Conservation (phyloP, 768 basidiomycete genomes). For the Leccinum truebloodii region DNA sequence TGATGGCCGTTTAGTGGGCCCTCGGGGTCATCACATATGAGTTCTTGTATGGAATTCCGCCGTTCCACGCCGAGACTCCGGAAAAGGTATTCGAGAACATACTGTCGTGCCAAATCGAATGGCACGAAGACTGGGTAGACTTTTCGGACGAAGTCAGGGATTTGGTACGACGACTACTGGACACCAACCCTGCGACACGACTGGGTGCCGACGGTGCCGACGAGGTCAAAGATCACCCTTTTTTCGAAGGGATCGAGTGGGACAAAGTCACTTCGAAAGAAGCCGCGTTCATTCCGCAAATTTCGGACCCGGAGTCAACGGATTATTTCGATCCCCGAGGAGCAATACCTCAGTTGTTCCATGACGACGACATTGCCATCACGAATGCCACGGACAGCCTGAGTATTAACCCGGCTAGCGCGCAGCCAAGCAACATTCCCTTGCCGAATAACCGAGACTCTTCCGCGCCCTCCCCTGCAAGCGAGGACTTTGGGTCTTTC, state of each 20-base stretch:
- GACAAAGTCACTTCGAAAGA: slow-evolving; percentile 84
- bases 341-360: slow-evolving; percentile 86
- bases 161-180: slow-evolving; percentile 87
- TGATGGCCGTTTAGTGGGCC: slow-evolving; percentile 74
- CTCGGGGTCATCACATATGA: slow-evolving; percentile 98
- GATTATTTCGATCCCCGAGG: slow-evolving; percentile 99
- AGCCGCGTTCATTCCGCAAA: slow-evolving; percentile 94
- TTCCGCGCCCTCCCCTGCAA: slow-evolving; percentile 52
- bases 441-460: slow-evolving; percentile 41
- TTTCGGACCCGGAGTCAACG: slow-evolving; percentile 96
- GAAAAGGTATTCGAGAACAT: slow-evolving; percentile 99
- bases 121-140: slow-evolving; percentile 94
- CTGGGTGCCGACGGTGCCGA: slow-evolving; percentile 86
- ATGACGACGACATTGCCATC: slow-evolving; percentile 77
- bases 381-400: slow-evolving; percentile 49
- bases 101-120: slow-evolving; percentile 88
- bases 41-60: slow-evolving; percentile 94
- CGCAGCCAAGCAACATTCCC: slow-evolving; percentile 19
- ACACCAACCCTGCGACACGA: slow-evolving; percentile 73
- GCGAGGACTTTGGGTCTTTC: slow-evolving; percentile 96
- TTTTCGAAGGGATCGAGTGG: slow-evolving; percentile 93
- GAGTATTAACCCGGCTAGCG: slow-evolving; percentile 24
- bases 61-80: slow-evolving; percentile 96
- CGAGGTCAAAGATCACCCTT: slow-evolving; percentile 91
- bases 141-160: slow-evolving; percentile 84